These are phyloP conservation scores for Fusarium siculi DNA, from an alignment of 2,329 filamentous ascomycete species.

Conservation along the genomic window DNA sequence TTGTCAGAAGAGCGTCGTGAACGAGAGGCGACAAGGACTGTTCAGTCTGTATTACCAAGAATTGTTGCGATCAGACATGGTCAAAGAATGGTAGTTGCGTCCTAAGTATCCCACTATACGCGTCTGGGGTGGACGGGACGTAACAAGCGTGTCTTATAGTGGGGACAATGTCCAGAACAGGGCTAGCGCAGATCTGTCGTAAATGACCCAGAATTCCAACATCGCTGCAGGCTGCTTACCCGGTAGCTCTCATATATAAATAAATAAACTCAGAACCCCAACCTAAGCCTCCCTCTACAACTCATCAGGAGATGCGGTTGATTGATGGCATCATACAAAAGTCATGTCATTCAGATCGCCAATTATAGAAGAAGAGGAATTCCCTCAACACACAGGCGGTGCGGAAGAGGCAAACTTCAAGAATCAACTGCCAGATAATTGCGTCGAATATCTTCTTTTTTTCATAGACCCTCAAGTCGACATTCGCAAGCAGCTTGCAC, in stretches of 20 bases:
- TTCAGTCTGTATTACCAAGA: background rate
- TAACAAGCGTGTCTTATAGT: slow-evolving; percentile 27
- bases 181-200: slow-evolving; percentile 8
- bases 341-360: slow-evolving; percentile 22
- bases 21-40: background rate
- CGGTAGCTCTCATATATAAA: slow-evolving; percentile 9
- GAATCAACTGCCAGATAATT: slow-evolving; percentile 76
- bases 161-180: slow-evolving; percentile 3
- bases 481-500: slow-evolving; percentile 67
- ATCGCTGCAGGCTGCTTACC: slow-evolving; percentile 7
- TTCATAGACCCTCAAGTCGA: slow-evolving; percentile 68
- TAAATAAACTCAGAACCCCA: slow-evolving; percentile 1
- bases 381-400: background rate
- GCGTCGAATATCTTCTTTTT: slow-evolving; percentile 85
- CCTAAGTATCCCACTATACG: slow-evolving; percentile 36
- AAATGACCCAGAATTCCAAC: slow-evolving; percentile 3
- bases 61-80: background rate
- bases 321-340: background rate
- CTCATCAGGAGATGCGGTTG: background rate
- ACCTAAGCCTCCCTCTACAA: background rate
- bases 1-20: background rate
- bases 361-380: background rate
- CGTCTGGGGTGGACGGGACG: slow-evolving; percentile 26
- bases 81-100: slow-evolving; percentile 1
- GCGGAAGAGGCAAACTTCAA: slow-evolving; percentile 7